Percentiles rank a stretch among this genome's conserved stretches.
These are phyloP conservation scores for Viridothelium virens DNA, from an alignment of 495 filamentous ascomycete genomes.

Conservation along the genomic window DNA sequence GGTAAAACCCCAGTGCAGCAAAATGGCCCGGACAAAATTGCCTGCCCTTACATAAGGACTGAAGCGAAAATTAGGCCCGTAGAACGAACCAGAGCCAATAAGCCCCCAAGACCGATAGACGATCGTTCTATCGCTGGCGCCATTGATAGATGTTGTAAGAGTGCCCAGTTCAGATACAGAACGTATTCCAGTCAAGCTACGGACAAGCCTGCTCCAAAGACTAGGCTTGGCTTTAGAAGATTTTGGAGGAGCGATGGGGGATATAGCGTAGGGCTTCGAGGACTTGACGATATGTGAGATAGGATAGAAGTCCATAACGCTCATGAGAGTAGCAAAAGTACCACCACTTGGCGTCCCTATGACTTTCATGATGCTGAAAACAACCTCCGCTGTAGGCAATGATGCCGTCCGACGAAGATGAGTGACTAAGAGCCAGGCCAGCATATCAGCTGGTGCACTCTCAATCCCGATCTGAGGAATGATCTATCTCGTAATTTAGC, in stretches of 20 bases:
- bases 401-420: conserved; percentile 53
- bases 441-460: conserved; percentile 73
- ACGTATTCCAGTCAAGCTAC: conserved; percentile 53
- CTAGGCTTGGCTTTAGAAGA: conserved; percentile 26
- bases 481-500: conserved; percentile 41
- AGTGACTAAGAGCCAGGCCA: conserved; percentile 62
- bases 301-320: conserved; percentile 55
- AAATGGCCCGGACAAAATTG: conserved; percentile 50
- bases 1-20: conserved; percentile 50
- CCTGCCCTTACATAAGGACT: conserved; percentile 57
- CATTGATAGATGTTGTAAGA: conserved; percentile 53
- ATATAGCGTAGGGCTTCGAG: conserved; percentile 56
- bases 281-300: conserved; percentile 49
- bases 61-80: conserved; percentile 68
- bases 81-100: conserved; percentile 50
- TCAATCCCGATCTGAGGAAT: conserved; percentile 83
- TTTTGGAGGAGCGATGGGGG: conserved; percentile 47
- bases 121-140: conserved; percentile 53
- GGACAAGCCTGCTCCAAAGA: conserved; percentile 14
- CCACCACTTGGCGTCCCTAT: conserved; percentile 62
- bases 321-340: conserved; percentile 57
- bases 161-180: conserved; percentile 58
- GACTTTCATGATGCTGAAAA: conserved; percentile 54
- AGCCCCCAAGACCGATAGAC: conserved; percentile 75
- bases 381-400: conserved; percentile 50